Base-by-base conservation (phyloP, 2,329 filamentous ascomycete genomes). In the Aspergillus pseudonomiae region DNA sequence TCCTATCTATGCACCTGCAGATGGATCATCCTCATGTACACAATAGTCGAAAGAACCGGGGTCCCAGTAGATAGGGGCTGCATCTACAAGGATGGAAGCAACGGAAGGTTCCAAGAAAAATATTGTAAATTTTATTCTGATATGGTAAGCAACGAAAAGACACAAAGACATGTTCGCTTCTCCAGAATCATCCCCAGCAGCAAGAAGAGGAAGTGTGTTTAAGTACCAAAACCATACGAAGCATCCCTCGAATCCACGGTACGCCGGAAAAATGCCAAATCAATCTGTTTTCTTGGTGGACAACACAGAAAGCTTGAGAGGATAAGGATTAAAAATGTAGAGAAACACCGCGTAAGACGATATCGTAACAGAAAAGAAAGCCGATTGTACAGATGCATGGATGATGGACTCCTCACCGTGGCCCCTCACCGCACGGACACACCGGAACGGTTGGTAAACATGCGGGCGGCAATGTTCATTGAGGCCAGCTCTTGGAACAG, bases 401-500 rank as follows among this genome's bases (percentile, higher is more conserved):
- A 32, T 19, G 16, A 14, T 32, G 28, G 48, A 21, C 19, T 32
- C 28, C 48, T 52, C 28, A 32, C 48, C 10, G 11, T 1, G 10
- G 41, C 59, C 56, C 63, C 68, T 74, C 70, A 80, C 65, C 79
- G 78, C 66, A 80, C 75, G 58, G 78, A 79, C 65, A 80, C 78
- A 21, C 78, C 78, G 41, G 78, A 80, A 55, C 78, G 77, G 77
- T 92, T 91, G 45, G 94, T 98, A 78, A 96, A 99, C 93, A 99
- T 94, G 77, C 95, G 90, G 36, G 94, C 91, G 12, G 95, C 94
- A 78, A 99, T 98, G 79, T 98, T 98, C 95, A 99, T 99, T 57
- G 93, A 90, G 76, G 94, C 92, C 70, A 99, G 83, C 83, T 99
- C 95, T 83, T 99, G 95, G 89, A 99, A 99, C 57, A 99, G 88